Evolutionary conservation across 2,329 filamentous ascomycete species (phyloP).

Genomic region (Amauroascus niger): DNA sequence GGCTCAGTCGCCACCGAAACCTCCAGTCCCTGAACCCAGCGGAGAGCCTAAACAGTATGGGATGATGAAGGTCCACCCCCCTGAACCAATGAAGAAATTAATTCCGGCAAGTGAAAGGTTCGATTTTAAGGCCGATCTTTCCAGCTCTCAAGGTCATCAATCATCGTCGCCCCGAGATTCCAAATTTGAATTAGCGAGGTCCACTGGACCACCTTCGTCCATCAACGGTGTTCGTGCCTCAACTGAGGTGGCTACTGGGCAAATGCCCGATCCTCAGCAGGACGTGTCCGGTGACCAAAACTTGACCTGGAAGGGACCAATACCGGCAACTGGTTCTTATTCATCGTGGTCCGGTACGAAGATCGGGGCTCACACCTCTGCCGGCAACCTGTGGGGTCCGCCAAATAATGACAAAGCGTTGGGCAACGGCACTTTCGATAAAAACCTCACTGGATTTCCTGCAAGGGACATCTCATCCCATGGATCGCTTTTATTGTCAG

Average conservation of each 20-base stretch:
- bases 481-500: conserved; percentile 31
- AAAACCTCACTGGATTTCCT: conserved; percentile 42
- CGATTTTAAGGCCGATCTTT: conserved; percentile 25
- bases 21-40: conserved; percentile 48
- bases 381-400: conserved; percentile 50
- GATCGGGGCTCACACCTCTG: conserved; percentile 28
- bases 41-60: conserved; percentile 52
- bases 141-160: conserved; percentile 23
- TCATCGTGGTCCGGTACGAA: conserved; percentile 32
- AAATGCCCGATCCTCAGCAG: conserved; percentile 18
- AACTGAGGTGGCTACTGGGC: conserved; percentile 17
- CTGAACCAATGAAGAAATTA: conserved; percentile 44
- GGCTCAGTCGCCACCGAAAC: conserved; percentile 48
- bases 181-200: conserved; percentile 1
- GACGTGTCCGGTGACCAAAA: conserved; percentile 27
- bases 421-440: conserved; percentile 56
- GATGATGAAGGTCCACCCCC: conserved; percentile 53
- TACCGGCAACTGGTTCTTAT: conserved; percentile 31
- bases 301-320: conserved; percentile 31
- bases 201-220: not conserved
- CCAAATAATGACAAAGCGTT: conserved; percentile 48
- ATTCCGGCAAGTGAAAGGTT: conserved; percentile 29
- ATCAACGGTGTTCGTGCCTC: conserved; percentile 27
- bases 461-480: conserved; percentile 37
- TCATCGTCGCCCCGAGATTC: conserved; percentile 23